Conservation (phyloP, 2,329 filamentous ascomycete species). For the Colletotrichum lindemuthianum region DNA sequence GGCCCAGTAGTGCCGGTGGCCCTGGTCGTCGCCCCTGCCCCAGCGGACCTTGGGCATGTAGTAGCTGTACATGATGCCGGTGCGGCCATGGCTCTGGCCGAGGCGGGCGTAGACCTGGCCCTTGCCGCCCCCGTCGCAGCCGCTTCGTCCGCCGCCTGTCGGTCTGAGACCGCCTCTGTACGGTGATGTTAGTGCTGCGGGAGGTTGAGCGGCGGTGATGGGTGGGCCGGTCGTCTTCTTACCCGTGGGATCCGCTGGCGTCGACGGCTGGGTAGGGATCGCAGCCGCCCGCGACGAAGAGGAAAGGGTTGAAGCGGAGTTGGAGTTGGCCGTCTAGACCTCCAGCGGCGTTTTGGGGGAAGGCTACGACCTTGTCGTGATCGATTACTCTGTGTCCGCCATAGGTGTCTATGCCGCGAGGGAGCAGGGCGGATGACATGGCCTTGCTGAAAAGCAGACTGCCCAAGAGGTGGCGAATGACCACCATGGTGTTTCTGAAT, state of each 20-base stretch:
- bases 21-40: background rate
- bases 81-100: background rate
- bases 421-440: background rate
- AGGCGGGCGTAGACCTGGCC: slow-evolving; percentile 5
- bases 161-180: slow-evolving; percentile 1
- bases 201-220: fast-evolving
- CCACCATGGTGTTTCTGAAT: too few species aligned
- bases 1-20: slow-evolving; percentile 14
- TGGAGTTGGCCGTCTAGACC: background rate
- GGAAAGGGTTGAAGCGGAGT: slow-evolving; percentile 5
- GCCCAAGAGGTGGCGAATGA: too few species aligned
- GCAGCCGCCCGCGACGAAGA: background rate
- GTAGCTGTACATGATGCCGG: slow-evolving; percentile 2
- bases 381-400: background rate
- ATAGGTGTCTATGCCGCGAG: background rate
- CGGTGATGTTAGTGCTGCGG: background rate
- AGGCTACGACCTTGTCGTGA: background rate
- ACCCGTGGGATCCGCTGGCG: background rate
- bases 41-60: slow-evolving; percentile 16
- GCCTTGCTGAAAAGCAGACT: too few species aligned
- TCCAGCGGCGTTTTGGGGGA: background rate
- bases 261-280: slow-evolving; percentile 13
- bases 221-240: background rate
- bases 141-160: background rate
- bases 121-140: background rate